These are phyloP conservation scores for Ophiostoma tasmaniense DNA, from an alignment of 2,329 filamentous ascomycete species.

Conservation along the genomic window DNA sequence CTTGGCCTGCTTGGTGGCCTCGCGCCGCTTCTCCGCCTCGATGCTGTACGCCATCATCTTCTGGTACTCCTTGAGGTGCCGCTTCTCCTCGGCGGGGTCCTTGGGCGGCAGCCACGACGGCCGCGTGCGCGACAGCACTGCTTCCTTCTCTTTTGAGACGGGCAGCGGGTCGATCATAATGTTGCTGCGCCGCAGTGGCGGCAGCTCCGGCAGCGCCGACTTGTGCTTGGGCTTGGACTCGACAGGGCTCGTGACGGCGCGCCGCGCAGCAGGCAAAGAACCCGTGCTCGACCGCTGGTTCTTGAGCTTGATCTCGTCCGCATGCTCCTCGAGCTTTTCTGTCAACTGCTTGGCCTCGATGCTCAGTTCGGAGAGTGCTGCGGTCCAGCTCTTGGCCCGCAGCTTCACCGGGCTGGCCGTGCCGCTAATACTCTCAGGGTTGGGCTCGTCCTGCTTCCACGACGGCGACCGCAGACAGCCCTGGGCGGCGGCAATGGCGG, in stretches of 20 bases:
- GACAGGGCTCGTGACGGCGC: conserved; percentile 23
- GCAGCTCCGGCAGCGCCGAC: conserved; percentile 60
- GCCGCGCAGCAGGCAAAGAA: conserved; percentile 30
- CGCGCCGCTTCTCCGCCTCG: conserved; percentile 52
- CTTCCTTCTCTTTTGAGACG: conserved; percentile 79
- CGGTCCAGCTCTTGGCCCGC: conserved; percentile 66
- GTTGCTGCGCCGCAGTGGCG: conserved; percentile 62
- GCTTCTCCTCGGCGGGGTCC: conserved; percentile 81
- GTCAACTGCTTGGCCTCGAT: conserved; percentile 66
- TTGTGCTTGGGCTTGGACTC: conserved; percentile 49
- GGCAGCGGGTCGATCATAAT: conserved; percentile 80
- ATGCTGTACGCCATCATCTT: conserved; percentile 64
- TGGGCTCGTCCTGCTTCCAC: conserved; percentile 41
- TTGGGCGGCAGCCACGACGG: conserved; percentile 82
- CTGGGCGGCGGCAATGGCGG: conserved; percentile 48
- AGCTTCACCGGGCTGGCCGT: conserved; percentile 38
- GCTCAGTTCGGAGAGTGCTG: conserved; percentile 59
- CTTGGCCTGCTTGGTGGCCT: conserved; percentile 43
- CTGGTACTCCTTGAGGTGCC: conserved; percentile 78
- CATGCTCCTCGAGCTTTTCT: conserved; percentile 71
- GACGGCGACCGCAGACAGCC: conserved; percentile 51
- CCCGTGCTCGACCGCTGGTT: conserved; percentile 30
- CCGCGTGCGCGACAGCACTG: conserved; percentile 68
- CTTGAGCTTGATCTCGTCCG: conserved; percentile 51
- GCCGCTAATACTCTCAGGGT: conserved; percentile 24